Evolutionary conservation across 2,329 filamentous ascomycete genomes (phyloP), one percentile per base, ranked within the genome.

Genomic region (Fonsecaea pugnacius): DNA sequence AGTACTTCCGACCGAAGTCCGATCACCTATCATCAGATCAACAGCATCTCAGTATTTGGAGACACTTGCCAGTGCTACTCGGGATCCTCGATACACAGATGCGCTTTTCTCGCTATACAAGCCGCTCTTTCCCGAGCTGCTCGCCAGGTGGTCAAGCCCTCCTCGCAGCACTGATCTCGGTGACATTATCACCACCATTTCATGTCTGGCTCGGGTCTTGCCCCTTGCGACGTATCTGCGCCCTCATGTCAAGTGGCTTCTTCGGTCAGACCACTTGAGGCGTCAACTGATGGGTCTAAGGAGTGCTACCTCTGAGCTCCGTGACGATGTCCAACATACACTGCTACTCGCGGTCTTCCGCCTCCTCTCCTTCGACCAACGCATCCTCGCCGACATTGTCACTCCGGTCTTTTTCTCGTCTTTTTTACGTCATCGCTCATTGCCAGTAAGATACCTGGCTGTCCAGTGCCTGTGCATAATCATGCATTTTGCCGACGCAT

Each of bases 381-480:
- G 84, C 50, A 84, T 83, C 4, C 96, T 93, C 73, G 84, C 85
- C 9, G 79, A 78, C 64, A 80, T 87, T 71, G 83, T 92, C 36
- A 85, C 86, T 38, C 87, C 89, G 0, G 83, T 86, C 53, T 84
- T 85, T 67, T 82, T 96, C 50, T 88, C 92, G 77, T 77, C 78
- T 33, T 80, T 96, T 12, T 89, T 96, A 70, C 79, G 81, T 51
- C 83, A 87, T 71, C 60, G 75, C 53, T 82, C 84, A 69, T 79
- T 78, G 64, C 79, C 85, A 16, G 85, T 96, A 57, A 87, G 90
- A 77, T 96, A 93, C 76, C 82, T 98, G 66, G 89, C 92, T 14
- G 84, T 96, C 62, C 87, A 92, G 68, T 86, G 93, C 64, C 90
- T 96, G 69, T 92, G 89, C 73, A 82, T 91, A 67, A 86, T 92